Base-by-base conservation (phyloP, 208 protist species). In the Herpetomonas samuelpessoai region DNA sequence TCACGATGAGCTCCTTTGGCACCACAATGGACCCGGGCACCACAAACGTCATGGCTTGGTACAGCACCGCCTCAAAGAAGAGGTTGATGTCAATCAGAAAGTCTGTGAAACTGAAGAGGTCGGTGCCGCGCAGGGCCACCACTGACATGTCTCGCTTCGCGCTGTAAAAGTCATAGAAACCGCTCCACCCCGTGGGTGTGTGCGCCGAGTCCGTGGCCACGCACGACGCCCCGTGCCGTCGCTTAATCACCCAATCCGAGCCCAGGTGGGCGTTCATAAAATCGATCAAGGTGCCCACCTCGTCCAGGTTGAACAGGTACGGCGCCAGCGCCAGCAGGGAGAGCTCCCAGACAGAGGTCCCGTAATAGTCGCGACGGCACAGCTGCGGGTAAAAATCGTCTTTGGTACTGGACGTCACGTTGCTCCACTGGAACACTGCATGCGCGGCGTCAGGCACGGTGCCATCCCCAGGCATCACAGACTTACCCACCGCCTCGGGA, bases 121-220 rank as follows among this genome's bases (percentile, higher is more conserved):
- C 83, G 6, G 83, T 94, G 57, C 87, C 83, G 39, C 87, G 81
- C 25, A 94, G 50, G 24, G 81, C 39, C 50, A 94, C 72, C 14
- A 94, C 70, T 21, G 83, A 83, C 22, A 68, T 57, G 60, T 91
- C 75, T 39, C 80, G 63, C 38, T 58, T 66, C 10, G 35, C 30
- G 72, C 83, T 90, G 71, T 84, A 89, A 53, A 94, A 63, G 28
- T 94, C 88, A 64, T 76, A 81, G 62, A 85, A 91, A 18, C 75
- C 81, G 10, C 27, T 72, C 81, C 80, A 91, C 25, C 72, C 62
- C 14, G 76, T 89, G 44, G 80, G 80, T 50, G 64, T 38, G 54
- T 75, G 82, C 35, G 65, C 68, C 10, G 86, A 84, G 65, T 83
- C 76, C 25, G 21, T 19, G 30, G 65, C 21, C 7, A 76, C 59